Evolutionary conservation across 257 asterid species (phyloP), one percentile per base, ranked within the genome.

Genomic region (Plectranthus barbatus): DNA sequence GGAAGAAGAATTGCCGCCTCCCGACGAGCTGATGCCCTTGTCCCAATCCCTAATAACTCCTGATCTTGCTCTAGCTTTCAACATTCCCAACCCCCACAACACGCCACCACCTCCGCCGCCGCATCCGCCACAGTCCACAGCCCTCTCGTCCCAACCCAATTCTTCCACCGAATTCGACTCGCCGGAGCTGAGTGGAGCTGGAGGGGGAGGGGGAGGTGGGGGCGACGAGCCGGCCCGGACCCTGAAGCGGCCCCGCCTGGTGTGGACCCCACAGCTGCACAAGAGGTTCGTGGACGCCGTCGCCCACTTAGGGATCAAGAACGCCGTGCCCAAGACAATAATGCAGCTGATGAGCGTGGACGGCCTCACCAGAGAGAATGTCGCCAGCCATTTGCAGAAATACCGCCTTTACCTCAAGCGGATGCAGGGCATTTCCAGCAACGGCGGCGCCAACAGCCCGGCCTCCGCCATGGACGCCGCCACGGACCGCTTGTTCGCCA

Each of bases 1-100:
- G 97, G 95, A 84, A 54, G 97, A 90, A 0, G 81, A 90, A 69
- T 74, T 86, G 12, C 94, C 97, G 19, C 44, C 92, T 15, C 90
- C 94, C 6, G 93, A 83, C n/a, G 96, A 89, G 13, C 81, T 89
- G 42, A 89, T 74, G 80, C 91, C 95, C 59, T 51, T 84, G 3
- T 79, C 94, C 59, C 95, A 86, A 56, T 72, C 97, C 82, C 82
- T 90, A 62, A 90, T 90, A 52, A 74, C 88, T 0, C 88, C 95
- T 64, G 86, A 86, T 86, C 75, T n/a, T n/a, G n/a, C n/a, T n/a
- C n/a, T n/a, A n/a, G n/a, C n/a, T n/a, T n/a, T n/a, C n/a, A n/a
- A n/a, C 86, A 31, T 91, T 94, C 2, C 67, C 73, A 7, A 88
- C 95, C 46, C 86, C 86, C 29, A 69, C 74, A 80, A 69, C 53